phyloP scores from a whole-genome alignment of 1,139 yeast species.

The Pichia sp. region DNA sequence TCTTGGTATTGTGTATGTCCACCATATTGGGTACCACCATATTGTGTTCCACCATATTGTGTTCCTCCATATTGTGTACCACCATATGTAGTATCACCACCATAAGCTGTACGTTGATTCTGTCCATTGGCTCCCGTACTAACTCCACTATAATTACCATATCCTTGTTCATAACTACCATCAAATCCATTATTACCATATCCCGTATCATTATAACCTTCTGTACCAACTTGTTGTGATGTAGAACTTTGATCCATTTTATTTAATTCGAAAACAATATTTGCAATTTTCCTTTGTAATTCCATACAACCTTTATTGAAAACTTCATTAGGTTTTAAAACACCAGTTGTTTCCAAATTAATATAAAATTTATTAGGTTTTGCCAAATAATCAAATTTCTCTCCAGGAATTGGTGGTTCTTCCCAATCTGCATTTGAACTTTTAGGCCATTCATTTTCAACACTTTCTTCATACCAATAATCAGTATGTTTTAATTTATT shows the following conservation, averaged over 20 bases:
- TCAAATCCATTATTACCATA: not conserved
- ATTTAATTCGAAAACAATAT: slow-evolving; percentile 75
- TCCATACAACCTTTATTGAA: slow-evolving; percentile 77
- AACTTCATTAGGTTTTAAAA: slow-evolving; percentile 82
- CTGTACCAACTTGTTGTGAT: not conserved
- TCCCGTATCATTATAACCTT: not conserved
- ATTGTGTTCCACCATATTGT: slow-evolving; percentile 15
- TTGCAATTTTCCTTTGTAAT: slow-evolving; percentile 84
- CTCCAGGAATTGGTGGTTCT: slow-evolving; percentile 88
- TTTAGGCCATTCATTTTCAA: slow-evolving; percentile 88
- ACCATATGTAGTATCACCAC: slow-evolving; percentile 17
- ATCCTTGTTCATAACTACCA: not conserved
- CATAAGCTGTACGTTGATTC: slow-evolving; percentile 14
- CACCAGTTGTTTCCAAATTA: slow-evolving; percentile 90
- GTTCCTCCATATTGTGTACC: slow-evolving; percentile 16
- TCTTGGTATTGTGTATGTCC: slow-evolving; percentile 8
- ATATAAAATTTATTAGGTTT: slow-evolving; percentile 74
- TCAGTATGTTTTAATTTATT: slow-evolving; percentile 93
- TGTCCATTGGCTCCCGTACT: too few species aligned
- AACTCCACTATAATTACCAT: not conserved
- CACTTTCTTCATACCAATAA: slow-evolving; percentile 90
- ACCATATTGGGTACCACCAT: slow-evolving; percentile 17
- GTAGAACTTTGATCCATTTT: slow-evolving; percentile 33
- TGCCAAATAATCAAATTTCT: slow-evolving; percentile 78
- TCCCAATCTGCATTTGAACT: slow-evolving; percentile 90